Evolutionary conservation across 1,284 basidiomycete genomes (phyloP).

Genomic region (Cutaneotrichosporon daszewskae): DNA sequence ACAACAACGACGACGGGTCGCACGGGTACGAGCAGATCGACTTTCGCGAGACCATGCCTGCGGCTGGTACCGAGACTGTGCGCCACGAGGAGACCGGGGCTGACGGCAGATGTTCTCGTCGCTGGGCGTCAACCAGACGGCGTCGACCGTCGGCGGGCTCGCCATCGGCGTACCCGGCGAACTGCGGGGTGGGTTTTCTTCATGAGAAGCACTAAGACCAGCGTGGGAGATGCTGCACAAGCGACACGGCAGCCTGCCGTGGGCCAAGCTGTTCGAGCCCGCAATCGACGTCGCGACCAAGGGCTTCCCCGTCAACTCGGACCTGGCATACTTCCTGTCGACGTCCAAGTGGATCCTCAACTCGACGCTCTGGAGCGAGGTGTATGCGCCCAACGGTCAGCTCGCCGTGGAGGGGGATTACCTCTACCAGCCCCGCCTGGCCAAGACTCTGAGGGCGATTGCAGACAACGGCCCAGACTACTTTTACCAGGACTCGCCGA

Average conservation of each 20-base stretch:
- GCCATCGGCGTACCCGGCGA: conserved; percentile 79
- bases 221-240: conserved; percentile 65
- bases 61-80: conserved; percentile 43
- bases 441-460: conserved; percentile 24
- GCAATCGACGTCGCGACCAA: conserved; percentile 62
- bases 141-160: conserved; percentile 63
- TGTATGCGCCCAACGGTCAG: conserved; percentile 30
- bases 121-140: conserved; percentile 24
- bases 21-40: conserved; percentile 44
- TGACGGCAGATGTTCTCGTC: conserved; percentile 21
- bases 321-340: conserved; percentile 27
- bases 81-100: conserved; percentile 5
- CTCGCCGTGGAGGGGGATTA: conserved; percentile 19
- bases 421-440: conserved; percentile 18
- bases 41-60: conserved; percentile 48
- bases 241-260: conserved; percentile 63
- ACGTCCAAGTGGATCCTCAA: conserved; percentile 26
- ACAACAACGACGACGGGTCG: conserved; percentile 21
- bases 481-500: conserved; percentile 35
- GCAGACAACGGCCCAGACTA: conserved; percentile 27
- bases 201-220: conserved; percentile 7
- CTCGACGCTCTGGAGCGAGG: conserved; percentile 33
- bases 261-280: conserved; percentile 67
- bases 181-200: conserved; percentile 55
- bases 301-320: conserved; percentile 58